A percentile compares a stretch with the other conserved stretches of the same genome.
phyloP scores from a whole-genome alignment of 176 grass and related monocot species.

The Aegilops speltoides region DNA sequence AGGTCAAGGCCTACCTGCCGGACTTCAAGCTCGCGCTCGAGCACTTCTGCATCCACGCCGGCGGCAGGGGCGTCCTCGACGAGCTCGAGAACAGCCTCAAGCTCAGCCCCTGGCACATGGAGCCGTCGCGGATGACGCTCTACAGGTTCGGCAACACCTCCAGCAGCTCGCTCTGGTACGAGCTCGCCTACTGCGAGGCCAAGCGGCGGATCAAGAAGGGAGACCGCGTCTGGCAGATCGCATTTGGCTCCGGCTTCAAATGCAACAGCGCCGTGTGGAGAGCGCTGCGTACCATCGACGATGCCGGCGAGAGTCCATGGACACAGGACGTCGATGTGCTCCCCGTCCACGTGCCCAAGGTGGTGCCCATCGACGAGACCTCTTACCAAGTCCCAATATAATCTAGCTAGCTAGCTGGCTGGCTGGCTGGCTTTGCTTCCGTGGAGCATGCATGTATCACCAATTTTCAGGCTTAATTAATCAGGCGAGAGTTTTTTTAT shows the following conservation, averaged over 20 bases:
- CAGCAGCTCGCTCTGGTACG: constrained; percentile 95
- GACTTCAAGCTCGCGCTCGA: constrained; percentile 94
- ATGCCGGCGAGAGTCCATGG: constrained; percentile 56
- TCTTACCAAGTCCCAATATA: constrained; percentile 28
- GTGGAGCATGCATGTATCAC: neutral
- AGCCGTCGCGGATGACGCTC: constrained; percentile 86
- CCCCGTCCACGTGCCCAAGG: constrained; percentile 66
- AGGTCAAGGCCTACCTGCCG: constrained; percentile 55
- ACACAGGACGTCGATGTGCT: constrained; percentile 48
- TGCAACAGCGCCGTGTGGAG: constrained; percentile 86
- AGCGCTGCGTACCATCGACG: constrained; percentile 51
- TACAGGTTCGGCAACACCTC: constrained; percentile 96
- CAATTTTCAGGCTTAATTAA: neutral
- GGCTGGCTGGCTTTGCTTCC: no score
- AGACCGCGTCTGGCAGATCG: constrained; percentile 76
- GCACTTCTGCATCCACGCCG: constrained; percentile 99
- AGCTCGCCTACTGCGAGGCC: constrained; percentile 86
- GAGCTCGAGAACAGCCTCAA: constrained; percentile 82
- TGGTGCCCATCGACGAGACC: constrained; percentile 50
- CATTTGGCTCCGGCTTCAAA: constrained; percentile 81
- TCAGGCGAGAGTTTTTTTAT: neutral
- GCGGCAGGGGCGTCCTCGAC: constrained; percentile 77
- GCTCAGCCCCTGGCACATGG: constrained; percentile 81
- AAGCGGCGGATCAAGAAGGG: constrained; percentile 61
- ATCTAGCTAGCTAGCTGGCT: neutral